Evolutionary conservation across 345 rosid genomes (phyloP).

Genomic region (Boechera stricta): DNA sequence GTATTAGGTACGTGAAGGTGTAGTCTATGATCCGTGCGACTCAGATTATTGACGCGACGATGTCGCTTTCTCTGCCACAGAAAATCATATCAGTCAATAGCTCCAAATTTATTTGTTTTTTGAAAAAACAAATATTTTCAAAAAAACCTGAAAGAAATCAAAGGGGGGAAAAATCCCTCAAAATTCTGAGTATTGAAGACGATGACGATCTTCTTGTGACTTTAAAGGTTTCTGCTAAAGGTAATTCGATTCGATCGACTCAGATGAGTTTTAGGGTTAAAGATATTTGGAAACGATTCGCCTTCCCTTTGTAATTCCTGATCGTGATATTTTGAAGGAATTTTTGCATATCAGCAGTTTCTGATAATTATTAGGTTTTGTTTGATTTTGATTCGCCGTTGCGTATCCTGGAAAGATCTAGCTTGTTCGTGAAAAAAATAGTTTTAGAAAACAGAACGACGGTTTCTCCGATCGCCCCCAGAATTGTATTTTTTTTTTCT

Average conservation of each 20-base stretch:
- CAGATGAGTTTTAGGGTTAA: conserved; percentile 8
- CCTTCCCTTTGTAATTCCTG: neutral
- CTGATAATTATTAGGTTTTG: conserved; percentile 13
- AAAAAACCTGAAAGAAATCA: conserved; percentile 27
- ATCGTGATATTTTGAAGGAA: conserved; percentile 6
- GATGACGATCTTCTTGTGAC: conserved; percentile 35
- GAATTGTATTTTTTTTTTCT: neutral
- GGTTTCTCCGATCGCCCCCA: neutral
- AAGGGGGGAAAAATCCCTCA: conserved; percentile 26
- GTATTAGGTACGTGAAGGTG: conserved; percentile 34
- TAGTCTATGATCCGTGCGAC: conserved; percentile 10
- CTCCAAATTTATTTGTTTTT: conserved; percentile 12
- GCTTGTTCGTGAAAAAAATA: neutral
- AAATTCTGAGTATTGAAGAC: conserved; percentile 24
- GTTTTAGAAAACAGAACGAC: neutral
- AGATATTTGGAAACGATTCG: neutral
- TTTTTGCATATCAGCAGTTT: neutral
- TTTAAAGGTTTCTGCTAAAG: conserved; percentile 19
- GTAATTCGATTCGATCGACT: conserved; percentile 31
- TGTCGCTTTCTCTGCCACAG: conserved; percentile 46
- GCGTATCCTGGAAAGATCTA: neutral
- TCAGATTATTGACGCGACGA: conserved; percentile 28
- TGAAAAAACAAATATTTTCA: neutral
- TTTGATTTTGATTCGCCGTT: conserved; percentile 11
- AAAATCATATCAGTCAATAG: conserved; percentile 38